Evolutionary conservation across 2,329 filamentous ascomycete species (phyloP), one percentile per base, ranked within the genome.

Genomic region (Neonectria magnoliae): DNA sequence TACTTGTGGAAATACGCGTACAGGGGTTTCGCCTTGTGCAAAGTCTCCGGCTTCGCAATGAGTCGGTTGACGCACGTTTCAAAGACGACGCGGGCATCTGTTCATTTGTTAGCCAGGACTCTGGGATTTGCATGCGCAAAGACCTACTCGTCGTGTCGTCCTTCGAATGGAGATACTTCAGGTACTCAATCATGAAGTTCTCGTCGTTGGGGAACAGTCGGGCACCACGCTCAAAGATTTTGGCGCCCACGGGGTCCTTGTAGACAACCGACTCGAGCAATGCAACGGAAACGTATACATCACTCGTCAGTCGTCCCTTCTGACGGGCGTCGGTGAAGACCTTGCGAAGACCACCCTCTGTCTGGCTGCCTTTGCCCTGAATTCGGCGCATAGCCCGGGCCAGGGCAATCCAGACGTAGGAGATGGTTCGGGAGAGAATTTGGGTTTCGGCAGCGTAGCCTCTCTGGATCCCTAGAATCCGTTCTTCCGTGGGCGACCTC

Each of bases 181-280:
- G 85, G 78, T 99, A 98, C 79, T 98, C 94, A 56, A 99, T 86
- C 68, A 97, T 93, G 80, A 98, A 98, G 62, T 90, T 86, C 77
- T 97, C 94, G 74, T 98, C 95, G 53, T 97, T 93, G 0, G 95
- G 95, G 76, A 98, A 99, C 13, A 99, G 84, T 75, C 93, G 96
- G 68, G 95, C 90, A 20, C 96, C 96, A 50, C 95, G 91, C 77
- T 99, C 96, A 71, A 98, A 97, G 65, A 99, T 98, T 81, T 96
- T 98, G 47, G 92, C 93, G 1, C 94, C 95, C 0, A 96, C 93
- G 0, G 91, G 88, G 73, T 98, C 96, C 75, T 97, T 96, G 80
- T 99, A 99, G 71, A 97, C 97, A 72, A 97, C 91, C 76, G 96
- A 95, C 78, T 99, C 96, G 75, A 99, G 92, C 64, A 97, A 85